Conservation (phyloP, 768 basidiomycete genomes). For the Phanerodontia chrysosporium region DNA sequence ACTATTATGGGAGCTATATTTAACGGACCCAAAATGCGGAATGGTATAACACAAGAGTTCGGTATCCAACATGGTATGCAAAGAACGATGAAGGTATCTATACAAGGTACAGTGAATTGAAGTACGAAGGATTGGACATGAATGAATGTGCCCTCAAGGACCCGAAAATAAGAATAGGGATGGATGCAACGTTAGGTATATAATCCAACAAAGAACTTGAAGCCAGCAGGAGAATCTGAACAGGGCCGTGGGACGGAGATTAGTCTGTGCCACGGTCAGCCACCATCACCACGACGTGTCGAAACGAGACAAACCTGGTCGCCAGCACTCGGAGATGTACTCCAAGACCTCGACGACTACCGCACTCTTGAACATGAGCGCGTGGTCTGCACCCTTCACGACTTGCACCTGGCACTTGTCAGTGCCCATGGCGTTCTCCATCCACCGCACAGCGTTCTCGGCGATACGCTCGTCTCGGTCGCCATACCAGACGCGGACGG, state of each 20-base stretch:
- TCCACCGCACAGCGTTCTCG: slow-evolving; percentile 87
- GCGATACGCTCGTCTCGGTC: slow-evolving; percentile 92
- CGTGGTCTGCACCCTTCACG: slow-evolving; percentile 86
- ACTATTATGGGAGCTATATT: slow-evolving; percentile 1
- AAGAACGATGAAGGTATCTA: slow-evolving; percentile 4
- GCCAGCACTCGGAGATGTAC: slow-evolving; percentile 48
- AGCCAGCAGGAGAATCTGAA: slow-evolving; percentile 15
- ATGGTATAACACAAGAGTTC: slow-evolving; percentile 3
- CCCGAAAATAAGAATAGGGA: neutral
- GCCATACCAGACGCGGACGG: slow-evolving; percentile 87
- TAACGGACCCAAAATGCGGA: neutral
- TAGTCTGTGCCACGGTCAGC: neutral
- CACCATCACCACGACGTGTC: neutral
- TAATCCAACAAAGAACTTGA: slow-evolving; percentile 25
- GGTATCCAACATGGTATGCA: slow-evolving; percentile 3
- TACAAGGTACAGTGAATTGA: neutral
- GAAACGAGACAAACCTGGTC: slow-evolving; percentile 16
- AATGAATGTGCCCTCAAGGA: neutral
- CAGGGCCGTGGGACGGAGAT: neutral
- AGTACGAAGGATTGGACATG: neutral
- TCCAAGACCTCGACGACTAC: slow-evolving; percentile 87
- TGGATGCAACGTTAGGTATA: slow-evolving; percentile 23
- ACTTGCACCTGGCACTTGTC: slow-evolving; percentile 76
- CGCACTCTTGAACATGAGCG: slow-evolving; percentile 86
- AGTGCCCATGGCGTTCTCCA: slow-evolving; percentile 79